Base-by-base conservation (phyloP, 2,329 filamentous ascomycete genomes). In the Aulographum hederae region DNA sequence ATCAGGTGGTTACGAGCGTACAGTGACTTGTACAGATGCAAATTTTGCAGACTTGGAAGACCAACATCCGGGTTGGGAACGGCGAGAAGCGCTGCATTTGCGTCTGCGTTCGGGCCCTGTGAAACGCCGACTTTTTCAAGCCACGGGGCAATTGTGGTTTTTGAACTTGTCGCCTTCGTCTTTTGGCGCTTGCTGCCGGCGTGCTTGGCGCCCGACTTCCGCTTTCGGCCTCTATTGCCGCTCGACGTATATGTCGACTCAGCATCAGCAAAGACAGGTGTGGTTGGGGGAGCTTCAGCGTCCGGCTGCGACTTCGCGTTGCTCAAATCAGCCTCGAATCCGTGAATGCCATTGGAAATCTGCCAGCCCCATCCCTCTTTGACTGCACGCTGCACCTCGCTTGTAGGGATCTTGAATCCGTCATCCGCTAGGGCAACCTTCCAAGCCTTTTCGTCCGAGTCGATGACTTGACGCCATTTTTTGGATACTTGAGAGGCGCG, bases 361-460 rank as follows among this genome's bases (percentile, higher is more conserved):
- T 98, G 89, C 84, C 89, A 98, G 11, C 85, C 89, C 89, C 89
- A 98, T 11, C 89, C 89, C 58, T 95, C 81, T 26, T 64, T 61
- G 34, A 95, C 84, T 18, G 89, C 85, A 42, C 76, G 75, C 40
- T 81, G 73, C 16, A 98, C 63, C 52, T 98, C 89, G 13, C 80
- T 81, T 1, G 74, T 63, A 0, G 82, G 75, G 2, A 98, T 60
- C 18, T 60, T 60, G 51, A 80, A 94, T 0, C 82, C 82, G 48
- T 94, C 84, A 1, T 63, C 65, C 38, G 93, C 84, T 26, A 98
- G 74, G 1, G 94, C 62, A 39, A 85, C 78, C 54, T 91, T 95
- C 89, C 89, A 98, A 11, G 85, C 82, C 30, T 78, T 85, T 55
- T 98, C 89, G 47, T 95, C 86, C 5, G 78, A 78, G 46, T 95